Base-by-base conservation (phyloP, 202 grass and related monocot species). In the Panicum virgatum region DNA sequence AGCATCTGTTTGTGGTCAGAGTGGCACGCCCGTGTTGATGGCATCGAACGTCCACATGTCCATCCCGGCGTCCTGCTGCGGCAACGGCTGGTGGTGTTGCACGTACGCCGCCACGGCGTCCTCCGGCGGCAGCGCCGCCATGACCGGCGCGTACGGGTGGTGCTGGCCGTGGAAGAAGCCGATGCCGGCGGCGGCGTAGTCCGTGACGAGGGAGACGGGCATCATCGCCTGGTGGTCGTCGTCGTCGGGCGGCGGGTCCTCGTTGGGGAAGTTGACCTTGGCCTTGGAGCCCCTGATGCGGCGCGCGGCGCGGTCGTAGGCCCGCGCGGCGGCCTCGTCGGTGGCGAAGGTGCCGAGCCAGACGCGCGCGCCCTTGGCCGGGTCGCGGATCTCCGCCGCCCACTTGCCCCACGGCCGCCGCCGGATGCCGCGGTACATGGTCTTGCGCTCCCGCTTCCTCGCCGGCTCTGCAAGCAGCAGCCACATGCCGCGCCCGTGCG, bases 261-360 rank as follows among this genome's bases (percentile, higher is more conserved):
- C 90, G 87, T 92, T 92, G 87, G 90, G 90, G 86, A 93, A 93
- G 88, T 93, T 93, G 76, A 93, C 88, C 88, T 93, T 93, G 36
- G 88, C 91, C 83, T 93, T 93, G 66, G 80, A 23, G 0, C 91
- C 91, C 26, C 88, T 38, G 88, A 93, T 93, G 80, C 88, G 91
- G 0, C 88, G 80, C 4, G 91, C 91, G 65, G 83, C 91, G 26
- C 91, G 83, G 88, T 94, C 91, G 79, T 94, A 94, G 9, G 91
- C 91, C 1, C 86, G 80, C 6, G 91, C 88, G 52, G 91, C 91
- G 11, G 77, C 91, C 86, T 90, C 88, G 59, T 79, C 83, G 58
- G 86, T 90, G 83, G 70, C 72, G 88, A 91, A 90, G 71, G 91
- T 94, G 76, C 91, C 88, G 75, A 94, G 88, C 91, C 91, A 94